Conservation (phyloP, 257 asterid species). For the Verbena officinalis region DNA sequence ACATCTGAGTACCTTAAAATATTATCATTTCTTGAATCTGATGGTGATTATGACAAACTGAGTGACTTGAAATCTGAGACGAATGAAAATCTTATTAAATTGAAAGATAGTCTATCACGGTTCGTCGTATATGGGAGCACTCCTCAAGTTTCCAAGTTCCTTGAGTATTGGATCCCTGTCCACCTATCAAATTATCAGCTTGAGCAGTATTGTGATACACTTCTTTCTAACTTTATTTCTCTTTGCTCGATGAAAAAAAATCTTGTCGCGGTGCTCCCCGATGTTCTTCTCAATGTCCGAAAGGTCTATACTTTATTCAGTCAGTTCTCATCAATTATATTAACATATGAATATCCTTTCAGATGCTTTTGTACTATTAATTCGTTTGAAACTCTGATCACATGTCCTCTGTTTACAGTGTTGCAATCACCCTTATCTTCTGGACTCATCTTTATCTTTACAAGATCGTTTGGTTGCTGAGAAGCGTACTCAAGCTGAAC, state of each 20-base stretch:
- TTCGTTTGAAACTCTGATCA: constrained; percentile 26
- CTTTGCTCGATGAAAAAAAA: constrained; percentile 68
- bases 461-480: constrained; percentile 49
- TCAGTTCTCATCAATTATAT: constrained; percentile 6
- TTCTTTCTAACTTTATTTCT: constrained; percentile 51
- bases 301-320: constrained; percentile 54
- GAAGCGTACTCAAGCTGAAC: constrained; percentile 46
- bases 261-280: constrained; percentile 63
- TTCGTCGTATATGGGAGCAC: constrained; percentile 44
- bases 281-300: constrained; percentile 61
- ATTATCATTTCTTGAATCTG: constrained; percentile 54
- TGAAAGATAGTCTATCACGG: constrained; percentile 48
- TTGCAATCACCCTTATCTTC: constrained; percentile 84
- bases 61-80: constrained; percentile 43
- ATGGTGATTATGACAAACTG: constrained; percentile 43
- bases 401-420: constrained; percentile 53
- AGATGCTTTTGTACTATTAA: constrained; percentile 18
- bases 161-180: constrained; percentile 90
- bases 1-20: constrained; percentile 48
- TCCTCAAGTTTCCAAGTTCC: constrained; percentile 54
- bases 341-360: neutral
- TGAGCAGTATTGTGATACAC: constrained; percentile 78
- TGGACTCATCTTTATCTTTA: constrained; percentile 50
- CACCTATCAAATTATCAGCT: constrained; percentile 81
- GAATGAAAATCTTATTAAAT: constrained; percentile 47